Conservation (phyloP, 129 eudicot genomes). For the Smallanthus sonchifolius region DNA sequence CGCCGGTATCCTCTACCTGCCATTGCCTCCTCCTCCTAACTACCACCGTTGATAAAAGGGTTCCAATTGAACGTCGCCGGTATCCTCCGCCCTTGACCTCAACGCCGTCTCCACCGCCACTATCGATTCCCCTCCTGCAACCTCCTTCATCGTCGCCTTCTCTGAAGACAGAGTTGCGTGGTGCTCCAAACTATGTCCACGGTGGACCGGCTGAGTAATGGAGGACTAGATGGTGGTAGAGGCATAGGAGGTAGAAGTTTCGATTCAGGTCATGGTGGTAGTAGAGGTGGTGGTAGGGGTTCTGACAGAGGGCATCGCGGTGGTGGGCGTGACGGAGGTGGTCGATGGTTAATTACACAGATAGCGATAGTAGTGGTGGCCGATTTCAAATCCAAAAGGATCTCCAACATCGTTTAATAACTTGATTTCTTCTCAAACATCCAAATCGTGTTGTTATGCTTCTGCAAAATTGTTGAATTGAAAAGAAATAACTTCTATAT, state of each 20-base stretch:
- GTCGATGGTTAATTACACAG: too few species aligned
- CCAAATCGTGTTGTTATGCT: too few species aligned
- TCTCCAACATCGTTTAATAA: too few species aligned
- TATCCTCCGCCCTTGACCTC: conserved; percentile 83
- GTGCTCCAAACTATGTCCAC: conserved; percentile 43
- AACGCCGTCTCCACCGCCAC: conserved; percentile 83
- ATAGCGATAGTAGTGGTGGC: too few species aligned
- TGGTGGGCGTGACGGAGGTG: too few species aligned
- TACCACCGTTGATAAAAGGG: too few species aligned
- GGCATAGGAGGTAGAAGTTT: conserved; percentile 39
- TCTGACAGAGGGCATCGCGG: conserved; percentile 35
- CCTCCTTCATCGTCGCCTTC: conserved; percentile 65
- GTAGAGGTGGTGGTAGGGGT: conserved; percentile 42
- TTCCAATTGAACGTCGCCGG: conserved; percentile 69
- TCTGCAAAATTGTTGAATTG: too few species aligned
- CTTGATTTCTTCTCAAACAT: too few species aligned
- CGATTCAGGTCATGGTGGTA: conserved; percentile 38
- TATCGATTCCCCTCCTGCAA: conserved; percentile 59
- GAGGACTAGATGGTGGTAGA: conserved; percentile 31
- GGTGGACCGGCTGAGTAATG: conserved; percentile 42
- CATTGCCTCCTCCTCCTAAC: too few species aligned
- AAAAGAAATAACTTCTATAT: too few species aligned
- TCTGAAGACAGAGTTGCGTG: conserved; percentile 54
- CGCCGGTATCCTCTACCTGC: too few species aligned
- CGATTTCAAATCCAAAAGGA: too few species aligned